Evolutionary conservation across 345 rosid species (phyloP).

Genomic region (Aurinia saxatilis): DNA sequence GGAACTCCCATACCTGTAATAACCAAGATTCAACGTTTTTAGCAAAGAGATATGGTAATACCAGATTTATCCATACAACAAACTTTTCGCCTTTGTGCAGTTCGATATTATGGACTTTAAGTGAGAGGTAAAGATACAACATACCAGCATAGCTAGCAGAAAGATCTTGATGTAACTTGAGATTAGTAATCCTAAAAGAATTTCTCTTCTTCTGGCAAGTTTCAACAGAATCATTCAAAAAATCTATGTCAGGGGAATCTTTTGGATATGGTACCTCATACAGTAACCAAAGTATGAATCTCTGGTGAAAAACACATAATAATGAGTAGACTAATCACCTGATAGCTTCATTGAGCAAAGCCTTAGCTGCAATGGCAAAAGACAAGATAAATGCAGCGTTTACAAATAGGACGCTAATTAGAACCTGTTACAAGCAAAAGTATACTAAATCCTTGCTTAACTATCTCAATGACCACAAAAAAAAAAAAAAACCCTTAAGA

Average conservation of each 20-base stretch:
- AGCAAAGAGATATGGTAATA: not conserved
- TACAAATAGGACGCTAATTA: constrained; percentile 44
- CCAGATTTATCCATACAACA: not conserved
- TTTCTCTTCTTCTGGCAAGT: constrained; percentile 31
- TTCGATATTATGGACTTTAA: not conserved
- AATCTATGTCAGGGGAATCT: not conserved
- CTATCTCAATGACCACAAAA: not conserved
- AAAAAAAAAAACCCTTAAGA: too few species aligned
- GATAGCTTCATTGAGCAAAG: constrained; percentile 31
- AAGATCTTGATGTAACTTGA: constrained; percentile 80
- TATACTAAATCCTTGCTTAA: not conserved
- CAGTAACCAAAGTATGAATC: not conserved
- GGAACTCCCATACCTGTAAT: constrained; percentile 82
- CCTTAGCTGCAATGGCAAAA: constrained; percentile 41
- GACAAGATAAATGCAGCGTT: constrained; percentile 47
- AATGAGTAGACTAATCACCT: constrained; percentile 35
- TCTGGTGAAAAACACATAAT: not conserved
- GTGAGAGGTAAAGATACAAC: constrained; percentile 7
- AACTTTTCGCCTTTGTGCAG: not conserved
- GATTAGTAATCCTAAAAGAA: constrained; percentile 49
- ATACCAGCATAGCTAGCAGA: constrained; percentile 65
- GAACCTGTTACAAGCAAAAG: constrained; percentile 35
- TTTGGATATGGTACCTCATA: not conserved
- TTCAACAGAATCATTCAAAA: not conserved
- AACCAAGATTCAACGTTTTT: not conserved